These are phyloP conservation scores for Alnus rubra DNA, from an alignment of 306 rosid species.

Conservation along the genomic window DNA sequence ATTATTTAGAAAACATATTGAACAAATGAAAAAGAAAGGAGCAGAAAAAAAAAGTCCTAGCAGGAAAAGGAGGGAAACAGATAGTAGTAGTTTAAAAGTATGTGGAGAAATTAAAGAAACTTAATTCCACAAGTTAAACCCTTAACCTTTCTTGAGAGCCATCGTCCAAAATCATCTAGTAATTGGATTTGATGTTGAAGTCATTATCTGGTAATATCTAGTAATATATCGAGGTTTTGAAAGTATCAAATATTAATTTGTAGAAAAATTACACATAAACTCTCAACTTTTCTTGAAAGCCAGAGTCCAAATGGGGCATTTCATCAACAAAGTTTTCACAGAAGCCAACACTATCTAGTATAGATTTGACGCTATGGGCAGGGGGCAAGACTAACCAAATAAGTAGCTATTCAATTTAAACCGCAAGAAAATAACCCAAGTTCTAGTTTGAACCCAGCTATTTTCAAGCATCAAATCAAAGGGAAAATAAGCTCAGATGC, in stretches of 20 bases:
- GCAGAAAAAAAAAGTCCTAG: too few species aligned
- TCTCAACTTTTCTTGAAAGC: background rate
- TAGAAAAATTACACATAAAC: background rate
- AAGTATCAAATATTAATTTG: background rate
- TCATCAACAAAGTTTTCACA: background rate
- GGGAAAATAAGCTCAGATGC: background rate
- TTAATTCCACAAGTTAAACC: background rate
- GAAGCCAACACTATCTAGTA: background rate
- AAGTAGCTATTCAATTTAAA: background rate
- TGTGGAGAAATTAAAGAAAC: background rate
- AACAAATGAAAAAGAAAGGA: background rate
- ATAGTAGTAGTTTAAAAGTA: background rate
- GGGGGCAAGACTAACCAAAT: too few species aligned
- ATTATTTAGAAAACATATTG: conserved; percentile 7
- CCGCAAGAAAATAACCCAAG: background rate
- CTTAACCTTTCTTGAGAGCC: background rate
- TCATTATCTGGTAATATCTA: background rate
- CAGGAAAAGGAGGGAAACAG: too few species aligned
- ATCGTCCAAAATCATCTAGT: background rate
- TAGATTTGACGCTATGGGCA: background rate
- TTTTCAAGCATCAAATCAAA: background rate
- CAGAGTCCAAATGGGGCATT: background rate
- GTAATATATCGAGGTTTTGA: background rate
- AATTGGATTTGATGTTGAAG: background rate
- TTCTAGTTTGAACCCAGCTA: background rate